These are phyloP conservation scores for Globisporangium orthogonon DNA, from an alignment of 352 stramenopile species.

Conservation along the genomic window DNA sequence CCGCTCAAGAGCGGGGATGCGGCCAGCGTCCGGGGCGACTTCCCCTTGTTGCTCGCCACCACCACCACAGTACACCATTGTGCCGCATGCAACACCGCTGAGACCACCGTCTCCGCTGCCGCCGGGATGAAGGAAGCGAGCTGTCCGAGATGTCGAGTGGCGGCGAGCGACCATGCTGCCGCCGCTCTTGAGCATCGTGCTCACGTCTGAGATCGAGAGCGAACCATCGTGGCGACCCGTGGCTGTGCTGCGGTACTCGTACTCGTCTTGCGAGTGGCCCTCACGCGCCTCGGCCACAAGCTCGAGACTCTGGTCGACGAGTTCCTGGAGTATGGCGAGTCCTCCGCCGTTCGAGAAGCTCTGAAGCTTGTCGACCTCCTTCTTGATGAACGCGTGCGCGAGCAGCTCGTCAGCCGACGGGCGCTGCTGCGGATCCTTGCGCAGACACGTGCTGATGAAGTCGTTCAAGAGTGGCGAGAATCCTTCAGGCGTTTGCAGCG, in stretches of 20 bases:
- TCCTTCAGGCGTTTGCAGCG: constrained; percentile 27
- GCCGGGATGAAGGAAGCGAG: neutral
- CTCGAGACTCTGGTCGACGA: constrained; percentile 67
- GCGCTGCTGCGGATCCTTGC: constrained; percentile 52
- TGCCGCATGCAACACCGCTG: constrained; percentile 21
- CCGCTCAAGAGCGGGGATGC: constrained; percentile 14
- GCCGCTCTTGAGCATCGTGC: constrained; percentile 46
- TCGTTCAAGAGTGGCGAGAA: constrained; percentile 52
- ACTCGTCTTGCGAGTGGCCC: constrained; percentile 41
- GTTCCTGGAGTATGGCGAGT: constrained; percentile 54
- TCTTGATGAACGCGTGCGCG: constrained; percentile 51
- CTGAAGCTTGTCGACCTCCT: constrained; percentile 44
- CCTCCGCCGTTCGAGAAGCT: constrained; percentile 26
- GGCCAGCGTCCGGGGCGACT: constrained; percentile 1
- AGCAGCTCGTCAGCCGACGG: constrained; percentile 44
- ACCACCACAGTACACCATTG: constrained; percentile 45
- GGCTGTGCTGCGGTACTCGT: constrained; percentile 37
- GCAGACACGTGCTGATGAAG: constrained; percentile 58
- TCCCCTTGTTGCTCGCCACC: neutral
- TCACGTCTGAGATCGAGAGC: constrained; percentile 54
- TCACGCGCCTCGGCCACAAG: constrained; percentile 50
- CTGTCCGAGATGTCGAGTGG: constrained; percentile 6
- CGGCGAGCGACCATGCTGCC: constrained; percentile 20
- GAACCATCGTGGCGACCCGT: constrained; percentile 53
- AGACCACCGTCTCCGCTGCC: neutral